These are phyloP conservation scores for Colletotrichum trifolii DNA, from an alignment of 2,329 filamentous ascomycete genomes.

Conservation along the genomic window DNA sequence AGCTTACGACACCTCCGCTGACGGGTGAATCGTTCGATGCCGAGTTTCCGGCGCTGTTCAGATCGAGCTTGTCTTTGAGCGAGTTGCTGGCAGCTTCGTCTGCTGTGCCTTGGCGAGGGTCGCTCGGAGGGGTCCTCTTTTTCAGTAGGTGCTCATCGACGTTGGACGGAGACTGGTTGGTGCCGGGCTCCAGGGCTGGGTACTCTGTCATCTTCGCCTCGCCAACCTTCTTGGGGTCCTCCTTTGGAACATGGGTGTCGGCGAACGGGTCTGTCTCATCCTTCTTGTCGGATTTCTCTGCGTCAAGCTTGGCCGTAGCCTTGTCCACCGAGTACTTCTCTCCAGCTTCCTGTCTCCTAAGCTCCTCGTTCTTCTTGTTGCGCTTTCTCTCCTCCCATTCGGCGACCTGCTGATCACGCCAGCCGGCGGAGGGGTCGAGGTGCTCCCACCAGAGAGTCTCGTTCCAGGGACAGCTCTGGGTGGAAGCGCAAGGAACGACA, in stretches of 20 bases:
- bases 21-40: slow-evolving; percentile 34
- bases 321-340: slow-evolving; percentile 17
- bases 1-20: slow-evolving; percentile 38
- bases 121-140: slow-evolving; percentile 32
- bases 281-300: slow-evolving; percentile 8
- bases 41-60: slow-evolving; percentile 35
- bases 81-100: slow-evolving; percentile 37
- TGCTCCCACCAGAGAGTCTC: slow-evolving; percentile 60
- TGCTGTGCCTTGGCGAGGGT: slow-evolving; percentile 29
- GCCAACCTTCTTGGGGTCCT: slow-evolving; percentile 26
- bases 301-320: slow-evolving; percentile 8
- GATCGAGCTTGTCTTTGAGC: slow-evolving; percentile 41
- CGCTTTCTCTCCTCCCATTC: slow-evolving; percentile 58
- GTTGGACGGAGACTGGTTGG: slow-evolving; percentile 29
- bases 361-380: slow-evolving; percentile 44
- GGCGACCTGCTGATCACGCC: slow-evolving; percentile 55
- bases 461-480: slow-evolving; percentile 64
- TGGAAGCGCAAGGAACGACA: slow-evolving; percentile 60
- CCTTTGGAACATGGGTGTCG: slow-evolving; percentile 24
- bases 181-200: slow-evolving; percentile 28
- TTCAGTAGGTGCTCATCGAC: slow-evolving; percentile 32
- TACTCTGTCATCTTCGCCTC: slow-evolving; percentile 36
- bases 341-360: slow-evolving; percentile 33
- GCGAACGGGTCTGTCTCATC: slow-evolving; percentile 27
- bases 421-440: slow-evolving; percentile 58